phyloP scores from a whole-genome alignment of 768 basidiomycete genomes.

The Leucosporidium scottii region DNA sequence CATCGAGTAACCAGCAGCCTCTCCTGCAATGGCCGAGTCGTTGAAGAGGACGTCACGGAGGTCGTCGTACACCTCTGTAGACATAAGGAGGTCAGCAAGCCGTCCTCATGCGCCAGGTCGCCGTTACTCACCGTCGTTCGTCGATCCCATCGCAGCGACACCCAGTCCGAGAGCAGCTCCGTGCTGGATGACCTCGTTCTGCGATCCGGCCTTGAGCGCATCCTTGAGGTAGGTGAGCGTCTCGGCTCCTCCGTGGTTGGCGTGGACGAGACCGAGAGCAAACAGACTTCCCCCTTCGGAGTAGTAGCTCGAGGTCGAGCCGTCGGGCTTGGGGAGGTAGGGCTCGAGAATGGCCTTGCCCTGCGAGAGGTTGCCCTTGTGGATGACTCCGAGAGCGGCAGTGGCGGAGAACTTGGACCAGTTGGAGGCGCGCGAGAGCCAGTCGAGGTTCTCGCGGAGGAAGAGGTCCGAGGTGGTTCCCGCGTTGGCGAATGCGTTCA shows the following conservation, averaged over 20 bases:
- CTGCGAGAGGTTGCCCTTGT: conserved; percentile 91
- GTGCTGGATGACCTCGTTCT: conserved; percentile 83
- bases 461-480: conserved; percentile 93
- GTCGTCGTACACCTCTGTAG: conserved; percentile 75
- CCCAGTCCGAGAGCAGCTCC: conserved; percentile 96
- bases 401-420: conserved; percentile 99
- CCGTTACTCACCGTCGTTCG: conserved; percentile 53
- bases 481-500: conserved; percentile 97
- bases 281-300: conserved; percentile 95
- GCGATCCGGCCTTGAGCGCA: conserved; percentile 63
- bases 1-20: conserved; percentile 95
- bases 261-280: conserved; percentile 88
- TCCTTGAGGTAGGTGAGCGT: conserved; percentile 59
- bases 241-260: conserved; percentile 60
- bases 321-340: conserved; percentile 63
- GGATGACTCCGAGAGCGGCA: conserved; percentile 91
- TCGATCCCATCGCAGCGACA: conserved; percentile 88
- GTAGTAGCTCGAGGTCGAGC: conserved; percentile 60
- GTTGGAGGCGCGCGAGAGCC: conserved; percentile 88
- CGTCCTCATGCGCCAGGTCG: too few relatives aligned
- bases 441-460: conserved; percentile 90
- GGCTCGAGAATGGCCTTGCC: conserved; percentile 87
- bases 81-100: too few relatives aligned
- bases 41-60: conserved; percentile 80
- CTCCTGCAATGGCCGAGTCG: conserved; percentile 92